These are phyloP conservation scores for Alternaria sp. DNA, from an alignment of 2,329 filamentous ascomycete species.

Conservation along the genomic window DNA sequence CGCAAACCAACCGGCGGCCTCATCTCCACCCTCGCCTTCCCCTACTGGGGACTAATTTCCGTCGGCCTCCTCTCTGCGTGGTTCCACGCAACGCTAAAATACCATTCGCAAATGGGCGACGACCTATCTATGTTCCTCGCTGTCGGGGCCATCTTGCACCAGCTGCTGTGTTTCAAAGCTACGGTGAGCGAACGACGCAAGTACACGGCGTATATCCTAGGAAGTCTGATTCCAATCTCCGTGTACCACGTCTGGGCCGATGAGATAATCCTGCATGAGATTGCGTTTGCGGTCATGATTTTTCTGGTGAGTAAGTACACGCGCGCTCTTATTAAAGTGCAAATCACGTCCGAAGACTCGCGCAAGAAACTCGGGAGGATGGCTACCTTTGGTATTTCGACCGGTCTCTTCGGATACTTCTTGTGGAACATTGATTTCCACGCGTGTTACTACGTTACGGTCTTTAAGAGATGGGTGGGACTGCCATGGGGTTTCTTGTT, in stretches of 20 bases:
- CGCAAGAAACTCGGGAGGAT: constrained; percentile 30
- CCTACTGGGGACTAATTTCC: constrained; percentile 52
- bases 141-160: constrained; percentile 60
- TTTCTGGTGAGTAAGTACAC: constrained; percentile 45
- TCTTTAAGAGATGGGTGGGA: constrained; percentile 54
- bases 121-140: constrained; percentile 66
- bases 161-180: constrained; percentile 53
- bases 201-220: constrained; percentile 36
- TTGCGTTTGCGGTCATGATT: constrained; percentile 51
- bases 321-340: constrained; percentile 33
- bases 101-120: constrained; percentile 59
- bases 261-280: constrained; percentile 49
- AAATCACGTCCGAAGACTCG: constrained; percentile 29
- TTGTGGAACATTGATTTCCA: constrained; percentile 66
- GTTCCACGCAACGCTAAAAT: constrained; percentile 55
- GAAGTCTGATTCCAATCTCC: constrained; percentile 40
- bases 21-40: constrained; percentile 42
- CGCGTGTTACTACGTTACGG: constrained; percentile 57
- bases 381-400: constrained; percentile 44
- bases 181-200: constrained; percentile 28
- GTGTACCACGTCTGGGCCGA: constrained; percentile 47
- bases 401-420: constrained; percentile 57
- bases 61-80: constrained; percentile 52
- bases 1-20: constrained; percentile 35
- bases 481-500: constrained; percentile 63